Conservation (phyloP, 371 early-diverging fungal species). For the Phascolomyces articulosus region DNA sequence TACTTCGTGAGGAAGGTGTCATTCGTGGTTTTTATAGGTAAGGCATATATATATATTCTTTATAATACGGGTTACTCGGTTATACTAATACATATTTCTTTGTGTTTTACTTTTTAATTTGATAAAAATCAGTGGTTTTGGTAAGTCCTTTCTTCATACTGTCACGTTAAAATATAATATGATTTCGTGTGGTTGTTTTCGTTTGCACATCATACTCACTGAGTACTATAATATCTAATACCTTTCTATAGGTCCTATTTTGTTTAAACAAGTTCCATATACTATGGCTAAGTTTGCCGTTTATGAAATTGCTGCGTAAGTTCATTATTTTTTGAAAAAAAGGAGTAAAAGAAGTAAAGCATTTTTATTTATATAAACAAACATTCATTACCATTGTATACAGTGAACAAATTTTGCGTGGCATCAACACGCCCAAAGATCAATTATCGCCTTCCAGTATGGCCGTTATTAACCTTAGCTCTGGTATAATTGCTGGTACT, state of each 20-base stretch:
- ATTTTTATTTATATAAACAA: neutral
- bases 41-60: too few relatives aligned
- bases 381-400: neutral
- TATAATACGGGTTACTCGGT: too few relatives aligned
- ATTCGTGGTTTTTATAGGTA: slow-evolving; percentile 37
- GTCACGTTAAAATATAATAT: too few relatives aligned
- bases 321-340: neutral
- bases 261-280: slow-evolving; percentile 77
- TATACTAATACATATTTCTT: too few relatives aligned
- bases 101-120: too few relatives aligned
- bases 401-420: slow-evolving; percentile 54
- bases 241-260: slow-evolving; percentile 79
- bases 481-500: slow-evolving; percentile 63
- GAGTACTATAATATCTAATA: too few relatives aligned
- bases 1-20: slow-evolving; percentile 73
- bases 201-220: too few relatives aligned
- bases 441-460: slow-evolving; percentile 46
- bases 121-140: too few relatives aligned
- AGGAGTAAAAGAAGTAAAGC: neutral
- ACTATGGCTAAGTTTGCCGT: slow-evolving; percentile 70
- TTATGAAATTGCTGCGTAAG: slow-evolving; percentile 59
- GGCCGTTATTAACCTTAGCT: slow-evolving; percentile 51
- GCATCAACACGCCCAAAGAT: slow-evolving; percentile 57
- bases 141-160: slow-evolving; percentile 58
- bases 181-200: too few relatives aligned